These are phyloP conservation scores for Xylariaceae sp. DNA, from an alignment of 2,329 filamentous ascomycete genomes.

Conservation along the genomic window DNA sequence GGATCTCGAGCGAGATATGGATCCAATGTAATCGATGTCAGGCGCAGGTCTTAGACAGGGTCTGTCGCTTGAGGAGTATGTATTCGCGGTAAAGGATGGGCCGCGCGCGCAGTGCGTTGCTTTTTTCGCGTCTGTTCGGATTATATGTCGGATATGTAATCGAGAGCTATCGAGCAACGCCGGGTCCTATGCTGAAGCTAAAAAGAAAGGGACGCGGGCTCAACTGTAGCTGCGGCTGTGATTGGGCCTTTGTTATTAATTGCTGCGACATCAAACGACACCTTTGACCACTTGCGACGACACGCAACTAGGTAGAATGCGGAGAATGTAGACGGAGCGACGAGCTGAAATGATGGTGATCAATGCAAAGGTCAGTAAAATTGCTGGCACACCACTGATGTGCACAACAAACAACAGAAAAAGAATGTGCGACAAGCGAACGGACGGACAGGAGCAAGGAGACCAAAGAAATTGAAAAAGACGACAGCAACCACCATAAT, in stretches of 20 bases:
- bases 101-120: no score
- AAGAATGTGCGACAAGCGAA: neutral
- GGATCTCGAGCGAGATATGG: neutral
- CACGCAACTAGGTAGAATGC: neutral
- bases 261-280: constrained; percentile 12
- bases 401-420: neutral
- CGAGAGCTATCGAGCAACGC: constrained; percentile 2
- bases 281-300: neutral
- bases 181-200: constrained; percentile 12
- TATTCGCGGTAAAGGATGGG: no score
- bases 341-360: neutral
- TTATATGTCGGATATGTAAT: constrained; percentile 5
- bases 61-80: no score
- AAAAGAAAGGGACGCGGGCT: constrained; percentile 5
- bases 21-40: constrained; percentile 11
- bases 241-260: constrained; percentile 7
- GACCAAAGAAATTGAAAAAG: constrained; percentile 2
- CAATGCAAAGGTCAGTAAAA: neutral
- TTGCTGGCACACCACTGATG: neutral
- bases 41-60: constrained; percentile 15
- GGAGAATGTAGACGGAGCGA: neutral
- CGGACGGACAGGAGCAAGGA: neutral
- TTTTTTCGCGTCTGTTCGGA: no score
- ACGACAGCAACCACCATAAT: constrained; percentile 7
- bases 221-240: constrained; percentile 8